Percentiles rank a stretch among this genome's conserved stretches.
These are phyloP conservation scores for Candida manassasensis DNA, from an alignment of 805 yeast species.

Conservation along the genomic window DNA sequence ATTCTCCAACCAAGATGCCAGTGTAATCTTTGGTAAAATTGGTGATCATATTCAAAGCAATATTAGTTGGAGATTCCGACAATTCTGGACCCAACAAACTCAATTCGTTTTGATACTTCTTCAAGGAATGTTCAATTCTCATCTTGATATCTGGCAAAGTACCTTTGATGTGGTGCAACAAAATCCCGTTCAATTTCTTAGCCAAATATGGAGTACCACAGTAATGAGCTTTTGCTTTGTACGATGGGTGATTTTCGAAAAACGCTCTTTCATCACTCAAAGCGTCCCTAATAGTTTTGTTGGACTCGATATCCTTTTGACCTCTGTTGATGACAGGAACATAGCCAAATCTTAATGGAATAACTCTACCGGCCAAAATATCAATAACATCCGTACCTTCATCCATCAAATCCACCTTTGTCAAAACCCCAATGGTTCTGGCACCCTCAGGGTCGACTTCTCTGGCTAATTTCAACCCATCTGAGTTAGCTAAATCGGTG, in stretches of 20 bases:
- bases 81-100: constrained; percentile 80
- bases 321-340: constrained; percentile 97
- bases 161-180: constrained; percentile 75
- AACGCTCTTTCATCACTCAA: constrained; percentile 72
- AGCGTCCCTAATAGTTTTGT: constrained; percentile 86
- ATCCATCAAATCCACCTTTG: constrained; percentile 96
- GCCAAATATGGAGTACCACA: constrained; percentile 99
- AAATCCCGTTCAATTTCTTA: constrained; percentile 80
- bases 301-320: constrained; percentile 88
- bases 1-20: constrained; percentile 88
- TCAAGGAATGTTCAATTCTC: constrained; percentile 78
- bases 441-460: constrained; percentile 97
- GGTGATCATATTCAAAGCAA: constrained; percentile 86
- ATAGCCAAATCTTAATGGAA: constrained; percentile 91
- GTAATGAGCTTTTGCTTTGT: constrained; percentile 87
- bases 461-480: constrained; percentile 91
- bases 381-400: constrained; percentile 96
- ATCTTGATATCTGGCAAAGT: constrained; percentile 83
- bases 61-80: constrained; percentile 82
- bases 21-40: constrained; percentile 88
- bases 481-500: constrained; percentile 95
- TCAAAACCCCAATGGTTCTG: constrained; percentile 94
- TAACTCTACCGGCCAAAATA: constrained; percentile 90
- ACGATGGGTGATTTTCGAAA: constrained; percentile 87
- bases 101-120: constrained; percentile 80